Evolutionary conservation across 106 monocot genomes (phyloP).

Genomic region (Dendrobium huoshanense): DNA sequence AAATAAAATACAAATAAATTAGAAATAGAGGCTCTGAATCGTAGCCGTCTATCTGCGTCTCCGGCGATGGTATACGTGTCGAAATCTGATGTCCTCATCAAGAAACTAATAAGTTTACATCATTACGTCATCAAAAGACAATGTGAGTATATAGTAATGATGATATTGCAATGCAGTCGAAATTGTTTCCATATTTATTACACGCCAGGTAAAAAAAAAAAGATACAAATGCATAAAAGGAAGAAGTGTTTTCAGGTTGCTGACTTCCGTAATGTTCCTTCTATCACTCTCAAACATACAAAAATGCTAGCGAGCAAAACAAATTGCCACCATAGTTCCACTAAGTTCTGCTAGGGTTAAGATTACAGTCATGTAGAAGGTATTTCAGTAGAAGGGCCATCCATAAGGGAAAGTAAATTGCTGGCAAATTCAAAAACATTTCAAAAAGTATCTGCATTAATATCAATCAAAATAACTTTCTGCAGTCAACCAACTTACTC

Average conservation of each 20-base stretch:
- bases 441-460: neutral
- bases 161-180: neutral
- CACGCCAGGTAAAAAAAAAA: neutral
- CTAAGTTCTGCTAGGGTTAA: neutral
- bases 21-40: no score
- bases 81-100: no score
- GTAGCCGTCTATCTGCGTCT: no score
- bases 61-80: no score
- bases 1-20: no score
- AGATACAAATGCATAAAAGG: neutral
- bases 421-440: neutral
- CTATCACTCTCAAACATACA: neutral
- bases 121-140: neutral
- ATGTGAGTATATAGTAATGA: neutral
- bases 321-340: neutral
- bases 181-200: neutral
- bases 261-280: neutral
- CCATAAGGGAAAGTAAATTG: neutral
- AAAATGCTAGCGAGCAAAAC: neutral
- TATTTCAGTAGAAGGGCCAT: neutral
- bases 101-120: neutral
- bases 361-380: neutral
- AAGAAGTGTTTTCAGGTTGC: neutral
- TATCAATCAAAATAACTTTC: neutral
- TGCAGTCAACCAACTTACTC: neutral